A percentile compares a stretch with the other conserved stretches of the same genome.
phyloP scores from a whole-genome alignment of 2,329 filamentous ascomycete genomes.

The Raffaelea ambrosiae region DNA sequence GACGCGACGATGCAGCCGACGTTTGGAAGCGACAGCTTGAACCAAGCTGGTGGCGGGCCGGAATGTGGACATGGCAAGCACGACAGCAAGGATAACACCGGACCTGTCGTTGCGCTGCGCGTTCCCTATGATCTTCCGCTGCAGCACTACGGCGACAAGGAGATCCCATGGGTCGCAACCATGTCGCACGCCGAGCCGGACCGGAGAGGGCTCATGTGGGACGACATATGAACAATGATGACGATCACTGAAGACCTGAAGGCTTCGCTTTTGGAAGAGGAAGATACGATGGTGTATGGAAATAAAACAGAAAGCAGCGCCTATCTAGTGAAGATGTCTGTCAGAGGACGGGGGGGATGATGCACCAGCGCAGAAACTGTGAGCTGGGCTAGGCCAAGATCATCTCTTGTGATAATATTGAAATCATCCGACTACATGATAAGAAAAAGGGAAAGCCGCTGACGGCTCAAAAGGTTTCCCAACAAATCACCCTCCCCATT shows the following conservation, averaged over 20 bases:
- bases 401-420: too few relatives aligned
- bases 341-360: too few relatives aligned
- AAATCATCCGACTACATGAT: too few relatives aligned
- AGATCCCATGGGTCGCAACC: constrained; percentile 72
- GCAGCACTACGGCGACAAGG: constrained; percentile 50
- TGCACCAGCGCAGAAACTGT: too few relatives aligned
- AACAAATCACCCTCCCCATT: too few relatives aligned
- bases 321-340: too few relatives aligned
- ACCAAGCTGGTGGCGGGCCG: constrained; percentile 8
- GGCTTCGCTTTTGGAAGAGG: too few relatives aligned
- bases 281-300: constrained; percentile 36
- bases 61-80: background rate
- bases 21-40: constrained; percentile 54
- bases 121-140: constrained; percentile 80
- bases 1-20: constrained; percentile 56
- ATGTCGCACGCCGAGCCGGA: constrained; percentile 52
- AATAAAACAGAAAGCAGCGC: too few relatives aligned
- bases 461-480: too few relatives aligned
- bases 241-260: too few relatives aligned
- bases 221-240: background rate
- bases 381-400: too few relatives aligned
- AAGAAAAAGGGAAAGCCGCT: too few relatives aligned
- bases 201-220: constrained; percentile 41
- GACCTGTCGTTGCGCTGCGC: constrained; percentile 55
- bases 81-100: background rate